Percentiles rank a stretch among this genome's conserved stretches.
Conservation (phyloP, 2,329 filamentous ascomycete species). For the Cryphonectria naterciae region DNA sequence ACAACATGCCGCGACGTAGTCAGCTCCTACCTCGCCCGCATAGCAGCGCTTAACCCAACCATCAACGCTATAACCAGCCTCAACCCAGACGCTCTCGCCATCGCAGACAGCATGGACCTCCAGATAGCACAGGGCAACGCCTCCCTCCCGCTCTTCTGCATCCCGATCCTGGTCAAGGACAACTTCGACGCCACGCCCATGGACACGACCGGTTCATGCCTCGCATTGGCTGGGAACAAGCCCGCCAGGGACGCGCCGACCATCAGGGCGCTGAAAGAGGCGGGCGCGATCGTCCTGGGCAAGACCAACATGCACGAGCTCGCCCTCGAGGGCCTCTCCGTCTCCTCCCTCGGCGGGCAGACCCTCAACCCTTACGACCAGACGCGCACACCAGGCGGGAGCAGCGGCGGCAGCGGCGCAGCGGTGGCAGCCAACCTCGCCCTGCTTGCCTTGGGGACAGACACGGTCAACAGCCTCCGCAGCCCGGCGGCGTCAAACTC, state of each 20-base stretch:
- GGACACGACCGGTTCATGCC: slow-evolving; percentile 60
- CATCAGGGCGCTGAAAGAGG: slow-evolving; percentile 51
- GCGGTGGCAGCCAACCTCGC: slow-evolving; percentile 60
- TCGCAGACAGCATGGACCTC: slow-evolving; percentile 55
- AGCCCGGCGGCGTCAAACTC: slow-evolving; percentile 65
- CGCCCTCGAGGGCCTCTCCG: slow-evolving; percentile 65
- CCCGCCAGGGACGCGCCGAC: slow-evolving; percentile 53
- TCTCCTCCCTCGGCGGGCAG: slow-evolving; percentile 66
- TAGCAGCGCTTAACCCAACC: slow-evolving; percentile 58
- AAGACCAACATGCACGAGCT: slow-evolving; percentile 67
- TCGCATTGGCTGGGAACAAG: slow-evolving; percentile 51
- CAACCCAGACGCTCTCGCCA: slow-evolving; percentile 46
- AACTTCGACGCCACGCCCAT: slow-evolving; percentile 62
- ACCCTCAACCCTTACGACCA: slow-evolving; percentile 69
- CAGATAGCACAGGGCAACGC: slow-evolving; percentile 51
- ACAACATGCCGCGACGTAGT: slow-evolving; percentile 60
- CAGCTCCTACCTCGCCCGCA: slow-evolving; percentile 58
- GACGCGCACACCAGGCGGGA: slow-evolving; percentile 67
- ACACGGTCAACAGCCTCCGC: slow-evolving; percentile 65
- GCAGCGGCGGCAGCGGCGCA: slow-evolving; percentile 65
- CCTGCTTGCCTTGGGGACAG: slow-evolving; percentile 61
- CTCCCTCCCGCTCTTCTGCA: slow-evolving; percentile 59
- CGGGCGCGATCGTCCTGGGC: slow-evolving; percentile 61
- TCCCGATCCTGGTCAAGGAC: slow-evolving; percentile 67
- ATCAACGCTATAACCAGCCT: slow-evolving; percentile 62